These are phyloP conservation scores for Triticum urartu DNA, from an alignment of 176 grass and related monocot genomes.

Conservation along the genomic window DNA sequence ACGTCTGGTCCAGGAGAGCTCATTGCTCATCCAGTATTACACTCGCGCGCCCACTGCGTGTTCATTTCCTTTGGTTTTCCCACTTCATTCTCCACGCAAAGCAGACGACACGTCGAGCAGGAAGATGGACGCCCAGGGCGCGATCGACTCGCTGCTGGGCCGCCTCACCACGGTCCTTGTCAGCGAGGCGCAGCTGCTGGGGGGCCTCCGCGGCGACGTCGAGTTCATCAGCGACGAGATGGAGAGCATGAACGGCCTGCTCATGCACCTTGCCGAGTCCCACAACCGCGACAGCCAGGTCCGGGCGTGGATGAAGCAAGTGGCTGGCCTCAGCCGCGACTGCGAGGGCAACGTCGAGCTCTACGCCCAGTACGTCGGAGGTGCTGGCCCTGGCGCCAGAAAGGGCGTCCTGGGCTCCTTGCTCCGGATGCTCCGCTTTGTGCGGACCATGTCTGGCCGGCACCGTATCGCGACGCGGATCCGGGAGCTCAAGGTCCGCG, in stretches of 20 bases:
- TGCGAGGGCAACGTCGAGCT: neutral
- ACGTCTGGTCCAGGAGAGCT: too few relatives aligned
- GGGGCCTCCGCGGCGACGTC: neutral
- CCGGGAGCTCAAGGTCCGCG: neutral
- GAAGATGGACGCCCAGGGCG: neutral
- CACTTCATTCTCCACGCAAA: too few relatives aligned
- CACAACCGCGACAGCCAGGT: neutral
- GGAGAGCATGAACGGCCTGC: neutral
- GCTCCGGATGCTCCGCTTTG: neutral
- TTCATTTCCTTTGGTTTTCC: too few relatives aligned
- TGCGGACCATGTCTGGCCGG: neutral
- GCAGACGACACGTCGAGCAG: too few relatives aligned
- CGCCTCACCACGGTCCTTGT: neutral
- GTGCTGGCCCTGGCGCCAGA: too few relatives aligned
- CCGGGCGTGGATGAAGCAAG: neutral
- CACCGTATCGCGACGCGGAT: neutral
- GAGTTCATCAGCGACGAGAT: neutral
- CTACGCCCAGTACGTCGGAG: neutral
- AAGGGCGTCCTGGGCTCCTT: neutral
- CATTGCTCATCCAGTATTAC: too few relatives aligned
- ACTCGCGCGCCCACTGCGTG: too few relatives aligned
- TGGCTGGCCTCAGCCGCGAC: neutral
- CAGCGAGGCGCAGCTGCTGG: neutral
- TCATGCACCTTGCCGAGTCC: neutral
- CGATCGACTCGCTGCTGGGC: neutral